Conservation (phyloP, 352 stramenopile species). For the Globisporangium viniferum region DNA sequence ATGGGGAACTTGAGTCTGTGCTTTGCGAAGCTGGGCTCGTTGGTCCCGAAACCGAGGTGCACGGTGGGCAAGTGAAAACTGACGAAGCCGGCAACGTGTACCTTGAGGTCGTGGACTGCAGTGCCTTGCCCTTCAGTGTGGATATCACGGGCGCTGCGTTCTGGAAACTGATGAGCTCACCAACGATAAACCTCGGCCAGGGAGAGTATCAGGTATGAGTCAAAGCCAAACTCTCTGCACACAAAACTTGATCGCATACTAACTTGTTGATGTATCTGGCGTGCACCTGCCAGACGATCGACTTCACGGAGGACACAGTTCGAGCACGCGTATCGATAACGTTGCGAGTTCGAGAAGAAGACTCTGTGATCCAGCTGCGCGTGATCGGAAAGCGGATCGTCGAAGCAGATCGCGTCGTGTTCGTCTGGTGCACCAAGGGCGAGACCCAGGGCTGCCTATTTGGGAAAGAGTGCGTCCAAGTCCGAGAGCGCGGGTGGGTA, state of each 20-base stretch:
- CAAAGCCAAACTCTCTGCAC: too few relatives aligned
- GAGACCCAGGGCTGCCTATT: constrained; percentile 1
- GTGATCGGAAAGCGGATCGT: constrained; percentile 7
- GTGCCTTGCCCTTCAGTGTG: constrained; percentile 1
- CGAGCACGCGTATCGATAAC: neutral
- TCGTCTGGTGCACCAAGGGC: constrained; percentile 4
- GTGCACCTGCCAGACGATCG: neutral
- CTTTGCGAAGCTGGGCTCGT: neutral
- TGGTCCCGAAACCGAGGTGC: neutral
- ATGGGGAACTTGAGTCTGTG: neutral
- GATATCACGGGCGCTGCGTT: neutral
- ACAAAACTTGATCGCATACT: neutral
- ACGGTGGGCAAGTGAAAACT: constrained; percentile 5
- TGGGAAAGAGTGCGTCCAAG: neutral
- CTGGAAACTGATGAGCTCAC: constrained; percentile 6
- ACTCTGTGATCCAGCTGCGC: neutral
- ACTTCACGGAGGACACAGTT: neutral
- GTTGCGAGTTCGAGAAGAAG: neutral
- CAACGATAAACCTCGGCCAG: neutral
- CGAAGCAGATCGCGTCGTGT: constrained; percentile 6
- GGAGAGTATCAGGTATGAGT: constrained; percentile 6
- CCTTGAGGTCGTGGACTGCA: constrained; percentile 9
- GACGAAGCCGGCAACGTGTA: neutral
- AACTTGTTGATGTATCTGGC: neutral
- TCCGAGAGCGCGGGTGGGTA: constrained; percentile 6